Evolutionary conservation across 1,284 basidiomycete genomes (phyloP).

Genomic region (Papiliotrema flavescens): DNA sequence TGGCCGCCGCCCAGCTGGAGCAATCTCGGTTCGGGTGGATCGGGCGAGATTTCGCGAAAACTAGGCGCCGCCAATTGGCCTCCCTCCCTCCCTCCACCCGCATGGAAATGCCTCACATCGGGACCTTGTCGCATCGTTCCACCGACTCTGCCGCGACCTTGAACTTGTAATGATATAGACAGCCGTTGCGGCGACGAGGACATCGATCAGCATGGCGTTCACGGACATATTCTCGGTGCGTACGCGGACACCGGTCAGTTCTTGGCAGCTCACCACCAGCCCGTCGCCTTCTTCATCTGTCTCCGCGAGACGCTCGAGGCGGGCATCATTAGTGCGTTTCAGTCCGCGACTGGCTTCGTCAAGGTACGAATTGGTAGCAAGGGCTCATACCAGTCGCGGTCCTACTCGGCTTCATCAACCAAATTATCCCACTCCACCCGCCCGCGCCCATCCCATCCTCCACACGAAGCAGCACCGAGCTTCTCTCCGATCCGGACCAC

Average conservation of each 20-base stretch:
- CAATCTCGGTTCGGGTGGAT: background rate
- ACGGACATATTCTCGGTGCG: slow-evolving; percentile 6
- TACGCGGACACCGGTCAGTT: too few species aligned
- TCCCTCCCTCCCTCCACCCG: background rate
- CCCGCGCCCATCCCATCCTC: slow-evolving; percentile 9
- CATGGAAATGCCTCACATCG: background rate
- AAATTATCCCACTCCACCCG: slow-evolving; percentile 53
- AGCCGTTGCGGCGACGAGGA: background rate
- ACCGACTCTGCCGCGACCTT: background rate
- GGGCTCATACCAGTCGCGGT: slow-evolving; percentile 55
- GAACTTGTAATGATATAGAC: background rate
- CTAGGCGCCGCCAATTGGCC: background rate
- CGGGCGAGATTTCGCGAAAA: background rate
- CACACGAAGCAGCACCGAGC: background rate
- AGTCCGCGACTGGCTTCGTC: too few species aligned
- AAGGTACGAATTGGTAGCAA: too few species aligned
- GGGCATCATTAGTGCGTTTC: slow-evolving; percentile 64
- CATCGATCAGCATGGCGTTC: background rate
- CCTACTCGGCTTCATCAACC: slow-evolving; percentile 76
- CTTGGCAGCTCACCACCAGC: slow-evolving; percentile 11
- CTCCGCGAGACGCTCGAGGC: slow-evolving; percentile 87
- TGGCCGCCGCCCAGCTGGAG: too few species aligned
- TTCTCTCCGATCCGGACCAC: slow-evolving; percentile 1
- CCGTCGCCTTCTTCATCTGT: slow-evolving; percentile 69
- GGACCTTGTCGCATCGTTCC: background rate